phyloP scores from a whole-genome alignment of 129 eudicot species.

The Artemisia argyi region DNA sequence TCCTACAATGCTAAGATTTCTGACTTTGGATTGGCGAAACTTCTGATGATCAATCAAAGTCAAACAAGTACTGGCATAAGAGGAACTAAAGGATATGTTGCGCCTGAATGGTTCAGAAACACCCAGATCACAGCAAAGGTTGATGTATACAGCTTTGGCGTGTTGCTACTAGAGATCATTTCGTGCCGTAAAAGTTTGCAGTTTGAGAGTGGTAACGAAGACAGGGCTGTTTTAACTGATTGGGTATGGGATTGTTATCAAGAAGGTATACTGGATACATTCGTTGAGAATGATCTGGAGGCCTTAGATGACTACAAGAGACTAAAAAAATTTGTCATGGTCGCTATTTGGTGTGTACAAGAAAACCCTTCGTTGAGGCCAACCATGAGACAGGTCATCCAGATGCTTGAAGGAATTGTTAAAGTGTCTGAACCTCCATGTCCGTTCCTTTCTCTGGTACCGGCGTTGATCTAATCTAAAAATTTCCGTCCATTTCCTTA shows the following conservation, averaged over 20 bases:
- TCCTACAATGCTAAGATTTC: slow-evolving; percentile 29
- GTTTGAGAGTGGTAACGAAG: slow-evolving; percentile 17
- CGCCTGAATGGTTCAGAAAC: slow-evolving; percentile 55
- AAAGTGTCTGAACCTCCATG: slow-evolving; percentile 46
- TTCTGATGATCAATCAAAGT: slow-evolving; percentile 37
- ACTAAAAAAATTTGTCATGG: slow-evolving; percentile 34
- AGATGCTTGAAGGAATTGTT: slow-evolving; percentile 49
- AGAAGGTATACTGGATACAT: slow-evolving; percentile 6
- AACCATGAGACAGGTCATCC: slow-evolving; percentile 39
- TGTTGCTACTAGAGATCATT: slow-evolving; percentile 26
- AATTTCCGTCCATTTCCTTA: no score
- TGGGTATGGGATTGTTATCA: slow-evolving; percentile 44
- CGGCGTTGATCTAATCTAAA: no score
- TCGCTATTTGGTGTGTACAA: slow-evolving; percentile 57
- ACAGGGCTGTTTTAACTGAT: slow-evolving; percentile 22
- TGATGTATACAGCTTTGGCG: slow-evolving; percentile 32
- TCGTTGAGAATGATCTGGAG: slow-evolving; percentile 36
- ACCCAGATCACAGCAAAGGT: slow-evolving; percentile 36
- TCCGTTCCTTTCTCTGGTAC: slow-evolving; percentile 11
- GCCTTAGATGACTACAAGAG: slow-evolving; percentile 29
- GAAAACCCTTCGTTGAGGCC: slow-evolving; percentile 49
- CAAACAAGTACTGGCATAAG: slow-evolving; percentile 32
- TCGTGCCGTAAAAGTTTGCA: slow-evolving; percentile 25
- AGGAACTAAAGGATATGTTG: slow-evolving; percentile 50
- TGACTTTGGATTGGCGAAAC: slow-evolving; percentile 50